Conservation (phyloP, 805 yeast species). For the Myxozyma geophila region DNA sequence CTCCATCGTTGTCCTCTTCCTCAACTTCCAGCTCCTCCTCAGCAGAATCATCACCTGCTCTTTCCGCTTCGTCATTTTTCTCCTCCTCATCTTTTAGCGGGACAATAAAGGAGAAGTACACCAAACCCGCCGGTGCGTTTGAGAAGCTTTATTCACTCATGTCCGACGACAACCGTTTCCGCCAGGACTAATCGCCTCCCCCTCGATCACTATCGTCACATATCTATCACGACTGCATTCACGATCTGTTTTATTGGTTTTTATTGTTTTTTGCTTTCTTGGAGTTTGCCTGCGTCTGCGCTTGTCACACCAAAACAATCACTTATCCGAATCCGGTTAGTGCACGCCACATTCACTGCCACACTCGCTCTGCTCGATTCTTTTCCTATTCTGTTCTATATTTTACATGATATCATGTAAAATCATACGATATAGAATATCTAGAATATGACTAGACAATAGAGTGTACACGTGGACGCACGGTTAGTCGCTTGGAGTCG, state of each 20-base stretch:
- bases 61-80: slow-evolving; percentile 21
- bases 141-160: slow-evolving; percentile 25
- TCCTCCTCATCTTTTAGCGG: slow-evolving; percentile 6
- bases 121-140: slow-evolving; percentile 22
- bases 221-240: background rate
- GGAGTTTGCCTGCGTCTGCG: background rate
- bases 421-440: no score
- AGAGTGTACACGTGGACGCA: no score
- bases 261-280: background rate
- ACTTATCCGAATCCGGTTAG: slow-evolving; percentile 1
- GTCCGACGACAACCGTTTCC: slow-evolving; percentile 24
- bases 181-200: slow-evolving; percentile 18
- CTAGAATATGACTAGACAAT: no score
- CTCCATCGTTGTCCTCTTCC: slow-evolving; percentile 9
- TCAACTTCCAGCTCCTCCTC: slow-evolving; percentile 4
- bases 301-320: background rate
- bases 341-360: background rate
- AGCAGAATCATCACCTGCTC: slow-evolving; percentile 19
- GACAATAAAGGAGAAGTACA: background rate
- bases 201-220: background rate
- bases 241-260: background rate
- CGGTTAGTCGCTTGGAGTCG: no score
- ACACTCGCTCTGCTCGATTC: background rate
- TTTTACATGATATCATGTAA: no score
- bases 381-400: background rate